Evolutionary conservation across 176 grass and related monocot genomes (phyloP), one percentile per base, ranked within the genome.

Genomic region (Neostapfia colusana): DNA sequence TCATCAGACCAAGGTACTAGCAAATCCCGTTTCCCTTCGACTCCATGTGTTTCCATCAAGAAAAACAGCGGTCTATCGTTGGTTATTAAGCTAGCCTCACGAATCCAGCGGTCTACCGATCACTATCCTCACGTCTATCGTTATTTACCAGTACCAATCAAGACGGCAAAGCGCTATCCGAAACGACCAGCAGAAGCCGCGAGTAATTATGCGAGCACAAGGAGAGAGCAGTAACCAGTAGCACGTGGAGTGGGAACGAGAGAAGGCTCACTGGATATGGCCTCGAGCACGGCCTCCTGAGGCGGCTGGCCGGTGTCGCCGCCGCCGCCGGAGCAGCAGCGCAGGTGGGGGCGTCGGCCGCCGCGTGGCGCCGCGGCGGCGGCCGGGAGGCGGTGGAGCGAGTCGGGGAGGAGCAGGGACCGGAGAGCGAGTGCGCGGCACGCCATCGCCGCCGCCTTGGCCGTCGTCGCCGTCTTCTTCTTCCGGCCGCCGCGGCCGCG

Each of bases 211-310:
- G 16, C 0, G 8, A 35, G 20, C 27, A n/a, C 41, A 0, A 36
- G 35, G 26, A 44, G 24, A 38, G 3, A 35, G 38, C 16, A 63
- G 13, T 4, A 76, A 8, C 13, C 24, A 21, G 9, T 53, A 26
- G 23, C 6, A 51, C 17, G 1, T 16, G 46, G 44, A 3, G 7
- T 12, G 27, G 6, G 7, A 11, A n/a, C n/a, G 35, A 14, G 39
- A 60, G 63, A 6, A 0, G 69, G 42, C 79, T 87, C 60, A 92
- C 90, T 88, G 54, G 90, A 92, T 45, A 92, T 92, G 50, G 90
- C 90, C 83, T 89, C 81, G 23, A 92, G 90, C 27, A 92, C 80
- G 37, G 90, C 90, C 63, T 92, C 86, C 72, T 92, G 90, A 16
- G 90, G 90, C 38, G 86, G 90, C 81, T 84, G 85, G 1, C 61